Evolutionary conservation across 768 basidiomycete genomes (phyloP).

Genomic region (Leccinum arenicola): DNA sequence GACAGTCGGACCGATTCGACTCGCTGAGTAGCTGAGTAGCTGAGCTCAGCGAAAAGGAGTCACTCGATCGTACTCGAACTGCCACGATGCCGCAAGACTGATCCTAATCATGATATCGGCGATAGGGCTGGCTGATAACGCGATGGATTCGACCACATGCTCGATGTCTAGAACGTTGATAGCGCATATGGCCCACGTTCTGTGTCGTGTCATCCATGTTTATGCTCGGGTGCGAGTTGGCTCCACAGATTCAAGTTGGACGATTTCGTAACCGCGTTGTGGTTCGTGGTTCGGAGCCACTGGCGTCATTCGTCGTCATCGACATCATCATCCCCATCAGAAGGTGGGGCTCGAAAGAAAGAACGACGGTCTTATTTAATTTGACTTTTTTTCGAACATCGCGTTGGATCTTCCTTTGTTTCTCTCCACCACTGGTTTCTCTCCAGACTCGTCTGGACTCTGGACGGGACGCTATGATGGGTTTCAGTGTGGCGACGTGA

Average conservation of each 20-base stretch:
- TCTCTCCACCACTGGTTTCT: background rate
- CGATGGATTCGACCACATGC: background rate
- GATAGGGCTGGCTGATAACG: background rate
- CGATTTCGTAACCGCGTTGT: background rate
- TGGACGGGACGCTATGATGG: background rate
- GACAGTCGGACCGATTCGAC: background rate
- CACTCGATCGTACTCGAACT: background rate
- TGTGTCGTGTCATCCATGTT: background rate
- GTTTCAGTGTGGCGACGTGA: background rate
- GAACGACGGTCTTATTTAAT: background rate
- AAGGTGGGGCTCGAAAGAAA: background rate
- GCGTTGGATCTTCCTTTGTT: background rate
- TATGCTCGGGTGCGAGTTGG: background rate
- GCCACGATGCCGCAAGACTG: background rate
- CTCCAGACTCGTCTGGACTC: background rate
- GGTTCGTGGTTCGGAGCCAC: background rate
- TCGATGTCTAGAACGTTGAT: background rate
- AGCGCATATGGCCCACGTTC: background rate
- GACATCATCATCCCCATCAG: background rate
- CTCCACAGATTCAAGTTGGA: background rate
- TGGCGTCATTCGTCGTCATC: background rate
- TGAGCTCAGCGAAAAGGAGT: background rate
- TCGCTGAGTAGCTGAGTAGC: background rate
- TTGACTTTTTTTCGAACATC: background rate
- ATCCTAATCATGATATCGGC: background rate